phyloP scores from a whole-genome alignment of 2,329 filamentous ascomycete genomes.

The Aspergillus melleus region DNA sequence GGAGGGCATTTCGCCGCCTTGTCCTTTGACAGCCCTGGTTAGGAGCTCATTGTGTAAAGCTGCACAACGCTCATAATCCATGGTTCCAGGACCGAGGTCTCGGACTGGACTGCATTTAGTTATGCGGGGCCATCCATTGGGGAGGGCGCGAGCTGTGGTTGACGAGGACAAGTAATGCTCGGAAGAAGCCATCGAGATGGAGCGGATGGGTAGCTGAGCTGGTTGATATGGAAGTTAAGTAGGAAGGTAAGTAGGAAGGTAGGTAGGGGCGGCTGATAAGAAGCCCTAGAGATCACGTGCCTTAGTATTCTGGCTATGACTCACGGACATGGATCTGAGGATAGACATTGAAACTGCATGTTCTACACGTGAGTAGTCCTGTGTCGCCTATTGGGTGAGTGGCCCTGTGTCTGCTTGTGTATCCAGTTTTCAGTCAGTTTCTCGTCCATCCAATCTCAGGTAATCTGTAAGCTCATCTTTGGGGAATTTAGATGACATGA shows the following conservation, averaged over 20 bases:
- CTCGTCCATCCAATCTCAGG: neutral
- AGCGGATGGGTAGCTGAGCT: constrained; percentile 2
- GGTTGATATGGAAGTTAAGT: neutral
- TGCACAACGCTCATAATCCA: constrained; percentile 16
- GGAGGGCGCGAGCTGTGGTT: neutral
- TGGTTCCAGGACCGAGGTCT: constrained; percentile 3
- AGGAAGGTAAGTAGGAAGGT: constrained; percentile 1
- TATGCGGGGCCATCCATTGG: constrained; percentile 11
- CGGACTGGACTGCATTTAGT: constrained; percentile 11
- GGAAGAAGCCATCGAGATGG: constrained; percentile 5
- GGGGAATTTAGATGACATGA: too few species aligned
- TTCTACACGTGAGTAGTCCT: neutral
- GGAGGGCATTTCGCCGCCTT: constrained; percentile 4
- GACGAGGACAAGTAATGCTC: neutral
- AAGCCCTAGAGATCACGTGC: neutral
- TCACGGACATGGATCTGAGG: neutral
- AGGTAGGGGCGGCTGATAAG: neutral
- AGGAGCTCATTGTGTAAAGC: constrained; percentile 13
- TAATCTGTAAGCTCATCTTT: too few species aligned
- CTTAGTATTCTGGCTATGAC: neutral
- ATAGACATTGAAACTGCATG: neutral
- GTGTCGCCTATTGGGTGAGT: neutral
- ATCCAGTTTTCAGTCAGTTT: neutral
- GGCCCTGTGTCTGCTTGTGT: neutral
- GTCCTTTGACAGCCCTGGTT: constrained; percentile 4